Evolutionary conservation across 2,329 filamentous ascomycete genomes (phyloP).

Genomic region (Alternaria gaisen): DNA sequence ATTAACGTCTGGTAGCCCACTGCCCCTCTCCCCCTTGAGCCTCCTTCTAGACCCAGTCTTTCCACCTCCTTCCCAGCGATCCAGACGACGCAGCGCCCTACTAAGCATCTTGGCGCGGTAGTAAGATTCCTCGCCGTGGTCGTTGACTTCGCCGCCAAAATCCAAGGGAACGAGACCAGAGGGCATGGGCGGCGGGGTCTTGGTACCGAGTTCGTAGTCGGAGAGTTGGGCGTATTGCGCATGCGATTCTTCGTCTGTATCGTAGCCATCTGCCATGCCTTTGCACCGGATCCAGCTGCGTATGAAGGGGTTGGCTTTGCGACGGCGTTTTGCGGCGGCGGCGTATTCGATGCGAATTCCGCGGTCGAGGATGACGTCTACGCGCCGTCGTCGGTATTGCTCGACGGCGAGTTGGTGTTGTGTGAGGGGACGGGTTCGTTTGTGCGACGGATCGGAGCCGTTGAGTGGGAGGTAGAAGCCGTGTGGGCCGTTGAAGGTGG

Average conservation of each 20-base stretch:
- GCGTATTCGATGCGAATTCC: slow-evolving; percentile 74
- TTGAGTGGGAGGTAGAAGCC: slow-evolving; percentile 62
- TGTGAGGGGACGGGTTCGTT: slow-evolving; percentile 76
- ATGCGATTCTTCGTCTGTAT: slow-evolving; percentile 54
- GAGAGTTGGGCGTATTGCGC: slow-evolving; percentile 50
- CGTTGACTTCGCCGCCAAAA: slow-evolving; percentile 67
- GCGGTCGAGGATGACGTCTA: slow-evolving; percentile 83
- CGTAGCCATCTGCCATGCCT: slow-evolving; percentile 55
- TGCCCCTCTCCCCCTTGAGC: slow-evolving; percentile 23
- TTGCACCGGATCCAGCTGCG: slow-evolving; percentile 72
- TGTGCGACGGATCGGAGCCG: slow-evolving; percentile 57
- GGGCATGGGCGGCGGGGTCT: slow-evolving; percentile 46
- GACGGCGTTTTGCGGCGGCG: slow-evolving; percentile 67
- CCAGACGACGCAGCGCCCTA: slow-evolving; percentile 70
- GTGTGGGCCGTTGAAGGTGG: slow-evolving; percentile 60
- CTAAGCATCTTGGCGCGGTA: slow-evolving; percentile 72
- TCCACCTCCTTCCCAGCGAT: slow-evolving; percentile 70
- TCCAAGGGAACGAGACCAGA: slow-evolving; percentile 69
- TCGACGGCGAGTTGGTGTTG: slow-evolving; percentile 85
- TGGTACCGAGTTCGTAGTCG: slow-evolving; percentile 39
- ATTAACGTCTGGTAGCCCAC: not conserved
- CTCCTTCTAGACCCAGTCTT: slow-evolving; percentile 36
- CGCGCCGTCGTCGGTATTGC: slow-evolving; percentile 77
- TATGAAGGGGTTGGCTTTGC: slow-evolving; percentile 71
- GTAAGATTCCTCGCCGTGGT: slow-evolving; percentile 78